A percentile compares a stretch with the other conserved stretches of the same genome.
Evolutionary conservation across 306 rosid species (phyloP).

Genomic region (Neltuma alba): DNA sequence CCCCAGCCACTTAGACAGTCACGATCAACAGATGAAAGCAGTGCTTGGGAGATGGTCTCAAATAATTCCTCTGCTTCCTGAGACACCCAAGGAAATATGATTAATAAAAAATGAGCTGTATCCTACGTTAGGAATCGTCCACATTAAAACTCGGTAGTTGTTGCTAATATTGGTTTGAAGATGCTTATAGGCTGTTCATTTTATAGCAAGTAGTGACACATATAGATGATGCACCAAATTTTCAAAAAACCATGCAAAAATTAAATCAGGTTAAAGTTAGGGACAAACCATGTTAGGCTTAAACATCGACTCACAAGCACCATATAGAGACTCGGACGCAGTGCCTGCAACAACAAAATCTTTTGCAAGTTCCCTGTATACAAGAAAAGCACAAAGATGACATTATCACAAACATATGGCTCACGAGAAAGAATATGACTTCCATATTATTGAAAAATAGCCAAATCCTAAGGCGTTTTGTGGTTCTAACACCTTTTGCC

Average conservation of each 20-base stretch:
- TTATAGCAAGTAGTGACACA: not conserved
- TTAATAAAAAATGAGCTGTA: not conserved
- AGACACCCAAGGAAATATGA: constrained; percentile 30
- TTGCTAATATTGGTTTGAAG: not conserved
- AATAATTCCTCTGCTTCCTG: constrained; percentile 97
- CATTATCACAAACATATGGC: constrained; percentile 1
- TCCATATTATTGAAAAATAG: constrained; percentile 13
- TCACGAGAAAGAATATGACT: not conserved
- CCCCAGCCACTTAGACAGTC: constrained; percentile 99
- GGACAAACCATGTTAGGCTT: constrained; percentile 91
- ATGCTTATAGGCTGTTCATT: constrained; percentile 6
- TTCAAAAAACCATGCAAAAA: constrained; percentile 19
- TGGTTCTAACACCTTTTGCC: not conserved
- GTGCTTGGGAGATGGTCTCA: constrained; percentile 94
- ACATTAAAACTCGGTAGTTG: not conserved
- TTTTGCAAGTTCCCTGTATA: constrained; percentile 90
- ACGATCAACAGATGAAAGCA: constrained; percentile 94
- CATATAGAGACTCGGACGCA: constrained; percentile 97
- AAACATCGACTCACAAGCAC: constrained; percentile 98
- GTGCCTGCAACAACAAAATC: constrained; percentile 97
- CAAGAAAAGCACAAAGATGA: constrained; percentile 19
- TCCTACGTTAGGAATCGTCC: constrained; percentile 3
- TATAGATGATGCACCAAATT: not conserved
- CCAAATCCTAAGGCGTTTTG: not conserved
- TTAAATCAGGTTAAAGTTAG: constrained; percentile 22